Base-by-base conservation (phyloP, 192 early-diverging fungal genomes). In the Oehlia diaphana region DNA sequence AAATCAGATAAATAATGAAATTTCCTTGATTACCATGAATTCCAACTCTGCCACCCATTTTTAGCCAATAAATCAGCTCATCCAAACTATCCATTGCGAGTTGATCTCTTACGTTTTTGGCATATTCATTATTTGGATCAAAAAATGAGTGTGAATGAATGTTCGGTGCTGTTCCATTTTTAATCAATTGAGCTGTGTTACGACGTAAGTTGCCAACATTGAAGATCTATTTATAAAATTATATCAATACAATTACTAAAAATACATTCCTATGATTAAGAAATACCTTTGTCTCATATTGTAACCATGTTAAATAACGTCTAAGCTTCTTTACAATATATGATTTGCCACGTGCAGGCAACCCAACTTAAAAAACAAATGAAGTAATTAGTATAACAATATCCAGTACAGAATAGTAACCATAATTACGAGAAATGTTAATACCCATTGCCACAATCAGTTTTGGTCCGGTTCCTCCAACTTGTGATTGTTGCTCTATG, bases 121-220 rank as follows among this genome's bases (percentile, higher is more conserved):
- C 95, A 47, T 93, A 85, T 9, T 82, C 82, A 83, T 99, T 99
- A 84, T 92, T 82, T 13, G 96, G 94, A 76, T 98, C 98, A 83
- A 99, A 99, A 81, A 99, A 99, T n/a, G 86, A 83, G 58, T 94
- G 91, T 72, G 93, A 92, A 73, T 98, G 96, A 9, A 13, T 47
- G 10, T 2, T 47, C 44, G 78, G 84, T 58, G 80, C 82, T 31
- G 80, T 77, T 37, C 77, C 82, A 72, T 77, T 87, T 75, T 89
- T 87, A 58, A 79, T 79, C 26, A 79, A 82, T 62, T 85, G 80
- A 47, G 89, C 88, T 3, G 87, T 87, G 61, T 93, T 90, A 74
- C 98, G 91, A 65, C 98, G 88, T 12, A 93, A 87, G 87, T 98
- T 98, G 78, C 98, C 98, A 6, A 99, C 98, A 79, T 99, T 99